Percentiles rank a stretch among this genome's conserved stretches.
These are phyloP conservation scores for Kingdonia uniflora DNA, from an alignment of 164 flowering plant species.

Conservation along the genomic window DNA sequence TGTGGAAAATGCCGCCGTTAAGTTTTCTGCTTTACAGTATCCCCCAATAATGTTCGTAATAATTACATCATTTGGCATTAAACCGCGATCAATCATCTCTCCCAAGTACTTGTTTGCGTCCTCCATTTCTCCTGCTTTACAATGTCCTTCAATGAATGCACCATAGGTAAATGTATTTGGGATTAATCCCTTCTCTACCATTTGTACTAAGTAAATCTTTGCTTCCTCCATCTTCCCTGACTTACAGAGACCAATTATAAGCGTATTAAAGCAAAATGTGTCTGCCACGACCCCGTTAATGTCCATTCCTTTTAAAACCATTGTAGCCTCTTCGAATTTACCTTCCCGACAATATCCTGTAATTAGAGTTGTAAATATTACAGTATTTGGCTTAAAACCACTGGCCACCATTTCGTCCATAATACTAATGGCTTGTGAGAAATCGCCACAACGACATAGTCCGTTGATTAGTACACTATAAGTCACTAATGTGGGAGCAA, in stretches of 20 bases:
- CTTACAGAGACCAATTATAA: constrained; percentile 56
- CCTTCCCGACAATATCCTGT: constrained; percentile 33
- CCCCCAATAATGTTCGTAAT: constrained; percentile 46
- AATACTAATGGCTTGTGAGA: constrained; percentile 23
- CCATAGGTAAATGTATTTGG: constrained; percentile 61
- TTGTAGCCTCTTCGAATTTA: constrained; percentile 34
- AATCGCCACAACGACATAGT: constrained; percentile 35
- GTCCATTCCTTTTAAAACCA: constrained; percentile 38
- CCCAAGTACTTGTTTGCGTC: constrained; percentile 38
- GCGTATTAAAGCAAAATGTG: constrained; percentile 48
- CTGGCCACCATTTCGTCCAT: constrained; percentile 26
- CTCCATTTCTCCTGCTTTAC: constrained; percentile 42
- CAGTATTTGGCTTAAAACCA: constrained; percentile 44
- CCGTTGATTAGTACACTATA: constrained; percentile 40
- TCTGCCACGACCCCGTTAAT: constrained; percentile 55
- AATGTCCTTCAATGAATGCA: constrained; percentile 49
- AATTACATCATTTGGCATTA: constrained; percentile 41
- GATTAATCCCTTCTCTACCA: constrained; percentile 36
- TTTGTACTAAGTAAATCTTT: constrained; percentile 29
- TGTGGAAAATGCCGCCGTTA: constrained; percentile 32
- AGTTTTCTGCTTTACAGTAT: constrained; percentile 38
- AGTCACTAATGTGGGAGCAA: constrained; percentile 28
- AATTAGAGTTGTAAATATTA: constrained; percentile 43
- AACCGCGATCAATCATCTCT: constrained; percentile 47
- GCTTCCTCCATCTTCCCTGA: constrained; percentile 53